Evolutionary conservation across 306 rosid genomes (phyloP).

Genomic region (Pyrus communis): DNA sequence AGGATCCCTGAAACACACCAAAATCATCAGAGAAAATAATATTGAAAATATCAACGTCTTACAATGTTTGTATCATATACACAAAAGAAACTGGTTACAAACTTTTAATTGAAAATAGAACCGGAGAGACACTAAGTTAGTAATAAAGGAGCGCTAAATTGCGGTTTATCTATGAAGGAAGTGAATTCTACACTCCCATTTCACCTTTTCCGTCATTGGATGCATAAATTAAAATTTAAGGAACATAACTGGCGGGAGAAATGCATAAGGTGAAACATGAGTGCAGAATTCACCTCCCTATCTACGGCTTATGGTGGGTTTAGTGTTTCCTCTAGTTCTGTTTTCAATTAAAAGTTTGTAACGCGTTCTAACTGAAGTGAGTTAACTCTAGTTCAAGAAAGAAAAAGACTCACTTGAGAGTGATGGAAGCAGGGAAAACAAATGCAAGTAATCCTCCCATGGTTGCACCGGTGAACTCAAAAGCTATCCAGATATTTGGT

Average conservation of each 20-base stretch:
- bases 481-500: conserved; percentile 43
- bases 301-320: too few species aligned
- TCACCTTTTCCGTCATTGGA: too few species aligned
- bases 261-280: too few species aligned
- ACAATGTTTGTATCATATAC: too few species aligned
- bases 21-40: not conserved
- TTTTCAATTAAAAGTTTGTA: not conserved
- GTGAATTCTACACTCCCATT: too few species aligned
- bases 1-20: conserved; percentile 20
- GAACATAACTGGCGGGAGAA: too few species aligned
- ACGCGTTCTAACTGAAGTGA: not conserved
- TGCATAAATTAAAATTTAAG: too few species aligned
- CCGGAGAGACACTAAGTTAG: not conserved
- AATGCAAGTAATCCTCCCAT: conserved; percentile 28
- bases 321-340: not conserved
- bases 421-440: conserved; percentile 35
- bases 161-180: too few species aligned
- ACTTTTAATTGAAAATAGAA: not conserved
- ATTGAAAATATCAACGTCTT: not conserved
- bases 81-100: too few species aligned
- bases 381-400: not conserved
- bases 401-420: conserved; percentile 16
- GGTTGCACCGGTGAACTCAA: conserved; percentile 35
- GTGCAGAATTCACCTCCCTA: not conserved
- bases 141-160: not conserved